Conservation (phyloP, 2,329 filamentous ascomycete genomes). For the Laburnicola sp. region DNA sequence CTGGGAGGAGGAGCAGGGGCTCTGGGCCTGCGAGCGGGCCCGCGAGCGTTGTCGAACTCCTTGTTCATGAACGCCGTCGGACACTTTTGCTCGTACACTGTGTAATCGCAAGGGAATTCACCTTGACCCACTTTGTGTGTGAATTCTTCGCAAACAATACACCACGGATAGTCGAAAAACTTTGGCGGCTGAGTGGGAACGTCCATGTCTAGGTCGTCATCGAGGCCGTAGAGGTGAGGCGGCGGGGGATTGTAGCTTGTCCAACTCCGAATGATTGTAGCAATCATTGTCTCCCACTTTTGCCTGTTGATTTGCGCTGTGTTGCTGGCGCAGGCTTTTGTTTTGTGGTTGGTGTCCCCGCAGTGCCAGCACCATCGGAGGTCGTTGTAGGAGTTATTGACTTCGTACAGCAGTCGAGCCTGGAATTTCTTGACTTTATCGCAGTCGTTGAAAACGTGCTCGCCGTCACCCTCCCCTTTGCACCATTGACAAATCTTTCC, state of each 20-base stretch:
- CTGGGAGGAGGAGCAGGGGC: too few relatives aligned
- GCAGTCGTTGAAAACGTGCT: slow-evolving; percentile 13
- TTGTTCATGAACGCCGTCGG: not conserved
- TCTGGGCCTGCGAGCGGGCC: not conserved
- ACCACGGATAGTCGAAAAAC: slow-evolving; percentile 11
- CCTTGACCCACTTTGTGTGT: slow-evolving; percentile 2
- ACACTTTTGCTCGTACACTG: slow-evolving; percentile 2
- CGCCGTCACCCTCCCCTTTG: slow-evolving; percentile 14
- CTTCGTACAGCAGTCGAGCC: not conserved
- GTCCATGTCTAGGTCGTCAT: slow-evolving; percentile 2
- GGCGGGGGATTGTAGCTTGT: not conserved
- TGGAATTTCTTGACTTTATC: slow-evolving; percentile 5
- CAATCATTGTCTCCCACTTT: slow-evolving; percentile 10
- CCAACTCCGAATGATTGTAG: slow-evolving; percentile 9
- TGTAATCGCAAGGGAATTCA: not conserved
- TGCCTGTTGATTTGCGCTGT: not conserved
- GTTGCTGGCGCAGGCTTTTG: slow-evolving; percentile 1
- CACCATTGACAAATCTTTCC: slow-evolving; percentile 20
- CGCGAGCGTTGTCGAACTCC: too few relatives aligned
- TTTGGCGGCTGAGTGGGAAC: not conserved
- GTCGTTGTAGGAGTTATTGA: slow-evolving; percentile 7
- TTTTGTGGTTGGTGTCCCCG: slow-evolving; percentile 7
- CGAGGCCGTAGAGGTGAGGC: not conserved
- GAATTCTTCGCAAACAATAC: slow-evolving; percentile 17
- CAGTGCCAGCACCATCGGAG: slow-evolving; percentile 21